Base-by-base conservation (phyloP, 768 basidiomycete species). In the Rhodotorula diobovata region DNA sequence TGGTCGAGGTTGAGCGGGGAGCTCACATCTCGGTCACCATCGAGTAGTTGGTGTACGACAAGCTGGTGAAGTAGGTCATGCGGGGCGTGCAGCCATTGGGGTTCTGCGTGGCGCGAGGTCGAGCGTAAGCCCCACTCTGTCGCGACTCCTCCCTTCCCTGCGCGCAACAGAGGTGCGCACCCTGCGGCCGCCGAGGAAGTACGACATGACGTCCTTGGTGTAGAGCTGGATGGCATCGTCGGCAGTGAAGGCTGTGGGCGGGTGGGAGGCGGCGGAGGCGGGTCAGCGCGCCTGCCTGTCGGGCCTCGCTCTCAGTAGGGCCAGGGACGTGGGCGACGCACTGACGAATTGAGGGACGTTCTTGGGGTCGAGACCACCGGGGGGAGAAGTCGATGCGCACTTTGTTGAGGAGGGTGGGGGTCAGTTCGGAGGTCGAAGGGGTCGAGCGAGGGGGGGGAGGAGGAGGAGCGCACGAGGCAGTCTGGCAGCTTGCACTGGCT, bases 41-140 rank as follows among this genome's bases (percentile, higher is more conserved):
- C 32, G 73, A 74, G 79, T 87, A 89, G 79, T 90, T 90, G 23
- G 89, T 90, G 80, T 86, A 90, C 63, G 84, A 84, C 46, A 90
- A 57, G 25, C 87, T 88, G 15, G 85, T 86, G 79, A 84, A 90
- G 80, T 89, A 91, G 37, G 89, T 90, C 85, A 88, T 89, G 79
- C 85, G 88, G 48, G 86, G 85, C n/a, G 79, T 73, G 79, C 90
- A 91, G 25, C 89, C 76, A 46, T 71, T 71, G 8, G 68, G 73
- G 51, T 67, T 71, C 61, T 63, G 51, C 37, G 43, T n/a, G 58
- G 30, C 9, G 28, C 50, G 21, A 50, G 28, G 34, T 15, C n/a
- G 30, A 50, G 46, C n/a, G n/a, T n/a, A 20, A 9, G n/a, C 51
- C 30, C n/a, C 20, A 9, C 51, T 43, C 43, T 43, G 11, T 15